Conservation (phyloP, 352 stramenopile species). For the Globisporangium middletonii region DNA sequence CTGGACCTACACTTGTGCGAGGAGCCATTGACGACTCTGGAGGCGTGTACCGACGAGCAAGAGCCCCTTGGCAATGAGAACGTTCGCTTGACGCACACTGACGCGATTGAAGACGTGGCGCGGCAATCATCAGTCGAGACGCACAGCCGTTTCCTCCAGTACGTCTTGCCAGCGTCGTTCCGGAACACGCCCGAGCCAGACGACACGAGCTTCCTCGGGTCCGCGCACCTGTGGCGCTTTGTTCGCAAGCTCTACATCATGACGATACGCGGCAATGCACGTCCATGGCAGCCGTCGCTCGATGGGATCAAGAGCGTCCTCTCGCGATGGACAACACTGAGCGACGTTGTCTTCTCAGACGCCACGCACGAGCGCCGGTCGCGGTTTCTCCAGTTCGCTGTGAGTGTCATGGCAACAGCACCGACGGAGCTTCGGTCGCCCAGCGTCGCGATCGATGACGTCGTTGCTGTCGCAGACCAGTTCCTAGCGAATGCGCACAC, state of each 20-base stretch:
- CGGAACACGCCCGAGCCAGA: slow-evolving; percentile 13
- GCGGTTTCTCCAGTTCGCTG: slow-evolving; percentile 4
- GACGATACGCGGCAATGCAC: neutral
- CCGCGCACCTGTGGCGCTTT: slow-evolving; percentile 22
- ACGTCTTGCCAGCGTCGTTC: slow-evolving; percentile 9
- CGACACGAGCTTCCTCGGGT: slow-evolving; percentile 23
- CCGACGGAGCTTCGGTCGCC: neutral
- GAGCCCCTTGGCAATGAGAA: too few relatives aligned
- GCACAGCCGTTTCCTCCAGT: slow-evolving; percentile 1
- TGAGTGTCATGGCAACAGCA: neutral
- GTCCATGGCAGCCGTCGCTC: neutral
- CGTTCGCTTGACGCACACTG: neutral
- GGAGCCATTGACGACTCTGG: neutral
- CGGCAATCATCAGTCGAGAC: neutral
- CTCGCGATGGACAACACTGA: slow-evolving; percentile 6
- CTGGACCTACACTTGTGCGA: slow-evolving; percentile 5
- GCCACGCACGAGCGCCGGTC: slow-evolving; percentile 1
- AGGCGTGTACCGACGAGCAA: too few relatives aligned
- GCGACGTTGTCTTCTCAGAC: neutral
- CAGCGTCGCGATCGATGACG: neutral
- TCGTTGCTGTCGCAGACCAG: slow-evolving; percentile 5
- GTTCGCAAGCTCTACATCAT: slow-evolving; percentile 17
- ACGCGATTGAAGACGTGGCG: neutral
- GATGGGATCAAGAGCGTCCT: neutral
- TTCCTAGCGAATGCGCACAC: slow-evolving; percentile 1